phyloP scores from a whole-genome alignment of 1,284 basidiomycete species.

The Marasmius fiardii region DNA sequence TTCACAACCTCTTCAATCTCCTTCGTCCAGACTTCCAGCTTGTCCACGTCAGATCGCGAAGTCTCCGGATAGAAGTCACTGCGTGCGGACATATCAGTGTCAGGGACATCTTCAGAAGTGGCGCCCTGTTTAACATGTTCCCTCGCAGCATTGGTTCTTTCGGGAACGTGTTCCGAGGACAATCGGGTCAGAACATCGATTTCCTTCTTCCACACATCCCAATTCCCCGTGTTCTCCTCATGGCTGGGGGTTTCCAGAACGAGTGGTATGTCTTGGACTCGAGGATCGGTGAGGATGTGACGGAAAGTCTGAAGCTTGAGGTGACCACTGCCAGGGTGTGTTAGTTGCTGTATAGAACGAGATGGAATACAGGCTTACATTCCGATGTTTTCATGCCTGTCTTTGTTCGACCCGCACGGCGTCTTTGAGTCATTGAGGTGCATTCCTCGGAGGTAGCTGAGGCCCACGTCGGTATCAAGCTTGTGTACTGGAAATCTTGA shows the following conservation, averaged over 20 bases:
- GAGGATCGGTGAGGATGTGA: constrained; percentile 66
- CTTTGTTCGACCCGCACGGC: constrained; percentile 60
- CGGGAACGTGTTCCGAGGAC: constrained; percentile 19
- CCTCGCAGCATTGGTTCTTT: background rate
- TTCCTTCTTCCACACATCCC: constrained; percentile 73
- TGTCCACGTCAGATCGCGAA: background rate
- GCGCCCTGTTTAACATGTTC: background rate
- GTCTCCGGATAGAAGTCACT: background rate
- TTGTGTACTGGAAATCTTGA: constrained; percentile 38
- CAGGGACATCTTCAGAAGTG: background rate
- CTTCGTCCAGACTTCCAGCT: background rate
- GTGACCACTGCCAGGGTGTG: constrained; percentile 46
- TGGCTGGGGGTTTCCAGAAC: constrained; percentile 80
- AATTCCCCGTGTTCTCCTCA: constrained; percentile 30
- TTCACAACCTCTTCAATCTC: constrained; percentile 17
- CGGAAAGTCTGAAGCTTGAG: constrained; percentile 66
- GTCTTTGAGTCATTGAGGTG: constrained; percentile 86
- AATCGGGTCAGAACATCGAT: constrained; percentile 57
- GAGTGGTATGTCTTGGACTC: constrained; percentile 70
- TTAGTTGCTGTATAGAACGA: background rate
- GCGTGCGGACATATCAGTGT: background rate
- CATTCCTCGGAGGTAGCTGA: constrained; percentile 74
- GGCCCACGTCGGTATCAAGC: constrained; percentile 68
- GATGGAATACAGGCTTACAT: constrained; percentile 42
- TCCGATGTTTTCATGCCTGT: constrained; percentile 85